These are phyloP conservation scores for Colletotrichum australisinense DNA, from an alignment of 2,329 filamentous ascomycete genomes.

Conservation along the genomic window DNA sequence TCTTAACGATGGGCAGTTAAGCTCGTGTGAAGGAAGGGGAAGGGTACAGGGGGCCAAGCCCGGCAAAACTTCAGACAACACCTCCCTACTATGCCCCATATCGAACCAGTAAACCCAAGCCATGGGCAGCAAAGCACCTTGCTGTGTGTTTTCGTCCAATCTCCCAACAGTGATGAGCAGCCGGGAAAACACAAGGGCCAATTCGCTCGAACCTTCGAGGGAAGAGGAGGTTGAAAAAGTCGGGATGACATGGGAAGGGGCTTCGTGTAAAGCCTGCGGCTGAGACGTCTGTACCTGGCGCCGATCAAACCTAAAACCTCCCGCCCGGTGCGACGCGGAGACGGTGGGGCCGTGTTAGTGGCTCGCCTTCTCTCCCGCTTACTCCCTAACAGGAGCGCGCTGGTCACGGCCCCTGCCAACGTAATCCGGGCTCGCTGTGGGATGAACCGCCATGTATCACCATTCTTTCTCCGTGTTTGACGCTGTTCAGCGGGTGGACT, in stretches of 20 bases:
- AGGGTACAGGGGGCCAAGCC: background rate
- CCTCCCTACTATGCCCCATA: no score
- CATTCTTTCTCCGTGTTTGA: conserved; percentile 33
- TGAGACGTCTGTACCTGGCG: conserved; percentile 38
- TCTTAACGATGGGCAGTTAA: conserved; percentile 2
- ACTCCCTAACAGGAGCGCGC: conserved; percentile 2
- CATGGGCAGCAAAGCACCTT: background rate
- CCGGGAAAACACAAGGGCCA: background rate
- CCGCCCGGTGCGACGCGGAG: conserved; percentile 8
- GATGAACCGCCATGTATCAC: conserved; percentile 30
- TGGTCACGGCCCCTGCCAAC: conserved; percentile 18
- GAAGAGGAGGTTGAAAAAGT: conserved; percentile 2
- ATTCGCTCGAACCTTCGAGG: background rate
- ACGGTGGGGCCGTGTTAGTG: conserved; percentile 1
- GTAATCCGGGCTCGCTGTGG: conserved; percentile 10
- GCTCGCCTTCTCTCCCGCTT: background rate
- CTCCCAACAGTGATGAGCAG: background rate
- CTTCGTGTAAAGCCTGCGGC: conserved; percentile 22
- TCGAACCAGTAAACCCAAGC: background rate
- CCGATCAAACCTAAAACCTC: conserved; percentile 39
- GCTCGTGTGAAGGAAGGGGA: conserved; percentile 1
- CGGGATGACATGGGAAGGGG: conserved; percentile 16
- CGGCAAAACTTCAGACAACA: background rate
- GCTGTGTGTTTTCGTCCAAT: conserved; percentile 17
- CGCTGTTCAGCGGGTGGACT: background rate